phyloP scores from a whole-genome alignment of 441 rosid genomes.

The Croton setiger region DNA sequence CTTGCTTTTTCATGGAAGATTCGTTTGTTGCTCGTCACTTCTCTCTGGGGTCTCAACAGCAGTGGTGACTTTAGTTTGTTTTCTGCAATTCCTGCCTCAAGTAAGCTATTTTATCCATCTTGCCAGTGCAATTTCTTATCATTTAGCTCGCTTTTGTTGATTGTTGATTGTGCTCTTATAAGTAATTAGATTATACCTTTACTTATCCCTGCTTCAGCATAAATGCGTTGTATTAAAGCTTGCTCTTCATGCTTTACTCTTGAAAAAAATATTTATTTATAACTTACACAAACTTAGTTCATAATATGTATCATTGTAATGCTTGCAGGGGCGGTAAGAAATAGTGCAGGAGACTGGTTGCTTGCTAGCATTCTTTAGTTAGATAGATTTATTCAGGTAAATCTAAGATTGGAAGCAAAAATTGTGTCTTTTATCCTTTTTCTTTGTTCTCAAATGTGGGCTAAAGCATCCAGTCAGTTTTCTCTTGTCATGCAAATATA shows the following conservation, averaged over 20 bases:
- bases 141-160: no score
- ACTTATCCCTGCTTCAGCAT: background rate
- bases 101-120: no score
- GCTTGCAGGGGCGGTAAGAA: conserved; percentile 2
- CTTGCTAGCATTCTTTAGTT: background rate
- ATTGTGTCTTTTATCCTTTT: background rate
- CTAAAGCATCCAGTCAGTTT: conserved; percentile 14
- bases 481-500: conserved; percentile 11
- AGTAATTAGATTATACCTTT: background rate
- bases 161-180: background rate
- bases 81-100: no score
- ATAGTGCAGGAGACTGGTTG: background rate
- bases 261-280: background rate
- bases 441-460: conserved; percentile 13
- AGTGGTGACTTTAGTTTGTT: no score
- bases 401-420: background rate
- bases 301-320: background rate
- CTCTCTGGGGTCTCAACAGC: no score
- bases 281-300: background rate
- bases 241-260: background rate
- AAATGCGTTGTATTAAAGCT: background rate
- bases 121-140: no score
- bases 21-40: no score
- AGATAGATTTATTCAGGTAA: background rate
- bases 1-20: no score